A percentile compares a stretch with the other conserved stretches of the same genome.
These are phyloP conservation scores for Begonia fuchsioides DNA, from an alignment of 306 rosid genomes.

Conservation along the genomic window DNA sequence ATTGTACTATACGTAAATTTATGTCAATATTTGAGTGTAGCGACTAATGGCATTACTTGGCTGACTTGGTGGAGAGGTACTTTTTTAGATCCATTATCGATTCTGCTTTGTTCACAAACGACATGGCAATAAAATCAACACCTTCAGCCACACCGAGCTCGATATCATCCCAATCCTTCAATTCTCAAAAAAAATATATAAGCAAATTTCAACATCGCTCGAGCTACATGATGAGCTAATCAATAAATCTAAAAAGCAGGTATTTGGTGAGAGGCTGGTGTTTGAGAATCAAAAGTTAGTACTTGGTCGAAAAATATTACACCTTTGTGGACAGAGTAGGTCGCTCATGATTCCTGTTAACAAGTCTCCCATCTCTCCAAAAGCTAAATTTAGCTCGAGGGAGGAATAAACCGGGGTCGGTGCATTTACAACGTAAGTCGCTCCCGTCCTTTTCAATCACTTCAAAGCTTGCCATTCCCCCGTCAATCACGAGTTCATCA, in stretches of 20 bases:
- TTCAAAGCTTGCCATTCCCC: constrained; percentile 78
- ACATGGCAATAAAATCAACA: constrained; percentile 65
- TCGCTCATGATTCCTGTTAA: constrained; percentile 39
- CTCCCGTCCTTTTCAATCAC: constrained; percentile 50
- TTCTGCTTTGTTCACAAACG: constrained; percentile 56
- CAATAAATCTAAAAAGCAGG: not conserved
- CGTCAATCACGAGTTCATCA: constrained; percentile 74
- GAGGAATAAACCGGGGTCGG: constrained; percentile 65
- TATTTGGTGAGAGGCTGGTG: not conserved
- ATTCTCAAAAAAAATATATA: constrained; percentile 3
- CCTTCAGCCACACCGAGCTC: constrained; percentile 69
- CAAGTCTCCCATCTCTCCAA: constrained; percentile 85
- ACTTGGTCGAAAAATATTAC: not conserved
- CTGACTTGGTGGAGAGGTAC: constrained; percentile 48
- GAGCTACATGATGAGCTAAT: too few relatives aligned
- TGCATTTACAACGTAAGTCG: constrained; percentile 63
- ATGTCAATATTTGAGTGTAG: constrained; percentile 7
- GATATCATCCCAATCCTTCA: constrained; percentile 81
- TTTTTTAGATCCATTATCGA: constrained; percentile 49
- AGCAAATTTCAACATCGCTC: not conserved
- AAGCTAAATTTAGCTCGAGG: constrained; percentile 78
- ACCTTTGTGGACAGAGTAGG: constrained; percentile 73
- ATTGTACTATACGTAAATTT: not conserved
- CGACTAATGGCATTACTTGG: constrained; percentile 30
- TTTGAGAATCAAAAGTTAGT: not conserved